These are phyloP conservation scores for Aurantiochytrium sp. DNA, from an alignment of 108 stramenopile species.

Conservation along the genomic window DNA sequence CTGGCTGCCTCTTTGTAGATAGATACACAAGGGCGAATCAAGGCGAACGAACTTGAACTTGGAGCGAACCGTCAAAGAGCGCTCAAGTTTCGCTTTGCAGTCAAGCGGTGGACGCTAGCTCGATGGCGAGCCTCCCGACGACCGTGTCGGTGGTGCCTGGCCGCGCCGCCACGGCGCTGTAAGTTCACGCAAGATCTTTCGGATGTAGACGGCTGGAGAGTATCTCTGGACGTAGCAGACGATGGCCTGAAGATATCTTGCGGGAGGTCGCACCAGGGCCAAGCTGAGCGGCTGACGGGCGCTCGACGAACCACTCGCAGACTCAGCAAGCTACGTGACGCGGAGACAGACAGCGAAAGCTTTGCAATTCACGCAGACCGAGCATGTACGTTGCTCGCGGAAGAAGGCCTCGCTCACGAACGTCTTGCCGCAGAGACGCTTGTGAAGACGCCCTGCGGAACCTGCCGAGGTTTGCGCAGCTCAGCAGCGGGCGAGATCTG, in stretches of 20 bases:
- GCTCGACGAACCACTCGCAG: not conserved
- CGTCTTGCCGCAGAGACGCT: conserved; percentile 33
- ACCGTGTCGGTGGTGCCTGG: not conserved
- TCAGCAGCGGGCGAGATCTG: conserved; percentile 46
- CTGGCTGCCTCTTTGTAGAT: no score
- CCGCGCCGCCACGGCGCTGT: not conserved
- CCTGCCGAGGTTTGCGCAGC: conserved; percentile 44
- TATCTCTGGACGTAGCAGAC: not conserved
- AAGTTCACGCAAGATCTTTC: not conserved
- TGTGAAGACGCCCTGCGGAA: conserved; percentile 66
- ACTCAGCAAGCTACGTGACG: not conserved
- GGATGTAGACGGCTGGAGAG: not conserved
- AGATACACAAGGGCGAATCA: no score
- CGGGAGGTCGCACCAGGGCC: not conserved
- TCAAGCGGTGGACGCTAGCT: no score
- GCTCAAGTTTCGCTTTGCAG: no score
- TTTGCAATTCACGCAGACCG: not conserved
- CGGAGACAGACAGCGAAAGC: not conserved
- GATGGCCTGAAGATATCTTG: not conserved
- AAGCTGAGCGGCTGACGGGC: not conserved
- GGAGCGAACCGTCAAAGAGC: no score
- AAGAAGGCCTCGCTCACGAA: conserved; percentile 71
- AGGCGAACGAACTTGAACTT: no score
- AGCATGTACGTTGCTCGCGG: conserved; percentile 57
- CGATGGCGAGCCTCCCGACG: not conserved